Conservation (phyloP, 2,329 filamentous ascomycete species). For the Penicillium digitatum region DNA sequence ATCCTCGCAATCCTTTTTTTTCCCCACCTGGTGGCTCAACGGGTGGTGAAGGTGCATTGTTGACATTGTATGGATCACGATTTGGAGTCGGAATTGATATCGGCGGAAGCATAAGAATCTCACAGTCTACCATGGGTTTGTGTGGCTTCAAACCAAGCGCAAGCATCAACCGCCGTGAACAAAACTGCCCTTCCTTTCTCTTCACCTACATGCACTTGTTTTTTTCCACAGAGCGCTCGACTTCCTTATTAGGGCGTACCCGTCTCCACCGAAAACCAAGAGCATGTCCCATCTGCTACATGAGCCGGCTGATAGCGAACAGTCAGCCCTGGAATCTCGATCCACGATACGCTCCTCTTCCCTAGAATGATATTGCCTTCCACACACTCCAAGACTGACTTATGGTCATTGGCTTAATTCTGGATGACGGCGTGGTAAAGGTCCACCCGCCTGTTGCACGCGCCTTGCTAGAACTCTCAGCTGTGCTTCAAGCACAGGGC, state of each 20-base stretch:
- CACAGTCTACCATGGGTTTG: slow-evolving; percentile 46
- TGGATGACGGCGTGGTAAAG: slow-evolving; percentile 53
- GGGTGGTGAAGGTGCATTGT: slow-evolving; percentile 44
- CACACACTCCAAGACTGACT: slow-evolving; percentile 41
- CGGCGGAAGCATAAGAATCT: slow-evolving; percentile 51
- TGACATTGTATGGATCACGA: slow-evolving; percentile 43
- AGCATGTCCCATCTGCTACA: slow-evolving; percentile 57
- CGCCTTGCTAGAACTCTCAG: slow-evolving; percentile 37
- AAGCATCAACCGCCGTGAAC: slow-evolving; percentile 20
- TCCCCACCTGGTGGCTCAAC: slow-evolving; percentile 50
- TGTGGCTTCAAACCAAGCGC: slow-evolving; percentile 48
- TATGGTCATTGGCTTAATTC: slow-evolving; percentile 50
- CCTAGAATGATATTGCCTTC: slow-evolving; percentile 51
- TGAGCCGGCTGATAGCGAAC: slow-evolving; percentile 49
- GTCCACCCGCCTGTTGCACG: slow-evolving; percentile 53
- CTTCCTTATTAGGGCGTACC: slow-evolving; percentile 57
- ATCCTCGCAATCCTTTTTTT: slow-evolving; percentile 43
- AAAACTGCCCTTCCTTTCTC: too few species aligned
- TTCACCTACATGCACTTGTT: neutral
- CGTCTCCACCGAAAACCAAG: slow-evolving; percentile 61
- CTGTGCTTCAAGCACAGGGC: slow-evolving; percentile 45
- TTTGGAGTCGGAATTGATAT: slow-evolving; percentile 53
- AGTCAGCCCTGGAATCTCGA: slow-evolving; percentile 54
- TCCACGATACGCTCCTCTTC: slow-evolving; percentile 51
- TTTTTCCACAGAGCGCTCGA: slow-evolving; percentile 48